phyloP scores from a whole-genome alignment of 108 stramenopile species.

The Mediolabrus comicus region DNA sequence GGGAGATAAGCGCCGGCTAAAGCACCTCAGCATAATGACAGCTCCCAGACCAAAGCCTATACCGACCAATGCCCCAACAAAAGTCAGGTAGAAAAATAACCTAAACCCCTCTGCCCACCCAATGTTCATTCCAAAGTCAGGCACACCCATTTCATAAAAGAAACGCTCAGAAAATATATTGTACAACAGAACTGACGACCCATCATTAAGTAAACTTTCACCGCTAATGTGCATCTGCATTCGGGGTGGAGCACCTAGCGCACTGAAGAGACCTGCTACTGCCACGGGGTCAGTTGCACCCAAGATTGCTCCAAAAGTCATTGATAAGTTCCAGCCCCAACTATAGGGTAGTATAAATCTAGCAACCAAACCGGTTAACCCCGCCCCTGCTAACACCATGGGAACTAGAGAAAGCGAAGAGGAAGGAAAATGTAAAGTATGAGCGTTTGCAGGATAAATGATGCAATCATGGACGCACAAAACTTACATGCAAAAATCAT shows the following conservation, averaged over 20 bases:
- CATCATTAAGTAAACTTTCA: conserved; percentile 88
- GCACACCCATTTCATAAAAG: conserved; percentile 47
- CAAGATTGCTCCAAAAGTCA: conserved; percentile 88
- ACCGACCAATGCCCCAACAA: conserved; percentile 78
- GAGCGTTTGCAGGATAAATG: no score
- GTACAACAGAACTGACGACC: conserved; percentile 90
- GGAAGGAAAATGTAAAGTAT: no score
- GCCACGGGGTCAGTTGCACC: conserved; percentile 94
- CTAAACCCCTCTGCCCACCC: conserved; percentile 21
- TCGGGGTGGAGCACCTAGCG: conserved; percentile 70
- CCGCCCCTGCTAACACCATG: conserved; percentile 72
- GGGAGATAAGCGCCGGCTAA: conserved; percentile 52
- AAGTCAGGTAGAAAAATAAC: conserved; percentile 61
- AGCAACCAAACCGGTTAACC: conserved; percentile 57
- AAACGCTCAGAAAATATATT: conserved; percentile 65
- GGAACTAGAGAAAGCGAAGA: no score
- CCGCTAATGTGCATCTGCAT: conserved; percentile 75
- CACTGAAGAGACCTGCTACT: conserved; percentile 78
- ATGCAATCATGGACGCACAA: no score
- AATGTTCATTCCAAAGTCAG: conserved; percentile 47
- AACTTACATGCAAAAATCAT: conserved; percentile 88
- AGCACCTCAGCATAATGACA: conserved; percentile 31
- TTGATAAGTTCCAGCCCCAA: conserved; percentile 61
- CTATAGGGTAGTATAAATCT: conserved; percentile 69
- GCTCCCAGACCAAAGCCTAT: conserved; percentile 52